A percentile compares a stretch with the other conserved stretches of the same genome.
These are phyloP conservation scores for Pisolithus orientalis DNA, from an alignment of 768 basidiomycete species.

Conservation along the genomic window DNA sequence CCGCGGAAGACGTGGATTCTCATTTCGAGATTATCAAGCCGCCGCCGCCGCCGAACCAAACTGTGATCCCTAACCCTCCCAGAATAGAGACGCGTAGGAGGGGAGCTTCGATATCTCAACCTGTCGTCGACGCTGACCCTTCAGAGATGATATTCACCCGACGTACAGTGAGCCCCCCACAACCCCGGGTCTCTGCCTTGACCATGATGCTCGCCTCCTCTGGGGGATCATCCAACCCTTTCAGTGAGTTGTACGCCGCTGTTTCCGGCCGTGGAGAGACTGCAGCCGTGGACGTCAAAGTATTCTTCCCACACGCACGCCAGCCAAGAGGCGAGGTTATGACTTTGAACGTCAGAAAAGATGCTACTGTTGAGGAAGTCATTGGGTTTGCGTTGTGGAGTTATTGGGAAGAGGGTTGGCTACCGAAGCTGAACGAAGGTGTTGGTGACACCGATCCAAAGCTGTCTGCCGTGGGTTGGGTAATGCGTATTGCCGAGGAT, in stretches of 20 bases:
- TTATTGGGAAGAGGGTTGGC: constrained; percentile 88
- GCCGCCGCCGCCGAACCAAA: constrained; percentile 19
- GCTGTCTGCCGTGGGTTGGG: constrained; percentile 84
- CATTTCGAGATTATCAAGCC: constrained; percentile 55
- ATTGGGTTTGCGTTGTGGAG: constrained; percentile 88
- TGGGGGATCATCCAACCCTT: constrained; percentile 68
- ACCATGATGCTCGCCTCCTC: constrained; percentile 69
- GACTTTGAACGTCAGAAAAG: constrained; percentile 72
- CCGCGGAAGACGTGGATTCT: constrained; percentile 29
- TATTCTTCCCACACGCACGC: constrained; percentile 81
- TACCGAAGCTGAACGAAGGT: constrained; percentile 70
- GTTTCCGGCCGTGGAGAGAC: constrained; percentile 72
- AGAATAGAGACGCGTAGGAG: constrained; percentile 24
- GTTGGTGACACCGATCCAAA: constrained; percentile 56
- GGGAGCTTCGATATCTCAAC: constrained; percentile 23
- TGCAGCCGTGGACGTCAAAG: constrained; percentile 56
- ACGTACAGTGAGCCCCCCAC: constrained; percentile 38
- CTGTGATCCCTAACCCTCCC: constrained; percentile 12
- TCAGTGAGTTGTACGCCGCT: constrained; percentile 79
- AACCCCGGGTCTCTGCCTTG: constrained; percentile 54
- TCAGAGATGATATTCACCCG: constrained; percentile 44
- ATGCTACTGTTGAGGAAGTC: constrained; percentile 92
- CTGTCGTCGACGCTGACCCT: constrained; percentile 9
- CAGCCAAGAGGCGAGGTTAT: constrained; percentile 57
- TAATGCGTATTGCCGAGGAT: constrained; percentile 88